Base-by-base conservation (phyloP, 441 rosid species). In the Biscutella laevigata region DNA sequence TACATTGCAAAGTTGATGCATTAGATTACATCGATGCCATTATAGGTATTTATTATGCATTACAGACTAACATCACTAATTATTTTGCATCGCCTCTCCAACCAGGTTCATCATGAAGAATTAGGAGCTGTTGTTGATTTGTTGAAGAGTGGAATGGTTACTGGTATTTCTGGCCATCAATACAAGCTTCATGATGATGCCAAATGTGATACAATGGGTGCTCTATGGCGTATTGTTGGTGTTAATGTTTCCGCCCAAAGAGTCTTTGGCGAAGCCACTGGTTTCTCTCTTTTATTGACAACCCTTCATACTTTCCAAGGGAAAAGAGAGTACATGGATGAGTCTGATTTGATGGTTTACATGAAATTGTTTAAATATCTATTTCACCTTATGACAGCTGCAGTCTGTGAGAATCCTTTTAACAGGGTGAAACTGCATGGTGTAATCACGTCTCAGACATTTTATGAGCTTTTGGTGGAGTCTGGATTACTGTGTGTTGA, bases 141-240 rank as follows among this genome's bases (percentile, higher is more conserved):
- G 78, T 79, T 95, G 49, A 95, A 95, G 80, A 83, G 99, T 67
- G 97, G 98, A 72, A 95, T 95, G 92, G 95, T 88, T 62, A 88
- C 94, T 62, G 80, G 97, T 72, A 74, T 76, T 26, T 73, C 81
- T 37, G 99, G 98, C 62, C 77, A 85, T 78, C 99, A 91, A 49
- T 88, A 88, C 78, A 81, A 69, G 74, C 94, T 95, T 77, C 83
- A 74, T 59, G 76, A 74, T 76, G 91, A 86, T 77, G 95, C 98
- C 49, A 88, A 79, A 79, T 95, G 99, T 71, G 99, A 95, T 71
- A 84, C 81, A 26, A 88, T 95, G 97, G 95, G 98, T 33, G 74
- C 98, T 45, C 70, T 95, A 69, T 95, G 99, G 98, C 97, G 99
- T 34, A 83, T 91, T 67, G 58, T 95, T 66, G 95, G 98, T 44